These are phyloP conservation scores for Theileria equi DNA, from an alignment of 169 alveolate species.

Conservation along the genomic window DNA sequence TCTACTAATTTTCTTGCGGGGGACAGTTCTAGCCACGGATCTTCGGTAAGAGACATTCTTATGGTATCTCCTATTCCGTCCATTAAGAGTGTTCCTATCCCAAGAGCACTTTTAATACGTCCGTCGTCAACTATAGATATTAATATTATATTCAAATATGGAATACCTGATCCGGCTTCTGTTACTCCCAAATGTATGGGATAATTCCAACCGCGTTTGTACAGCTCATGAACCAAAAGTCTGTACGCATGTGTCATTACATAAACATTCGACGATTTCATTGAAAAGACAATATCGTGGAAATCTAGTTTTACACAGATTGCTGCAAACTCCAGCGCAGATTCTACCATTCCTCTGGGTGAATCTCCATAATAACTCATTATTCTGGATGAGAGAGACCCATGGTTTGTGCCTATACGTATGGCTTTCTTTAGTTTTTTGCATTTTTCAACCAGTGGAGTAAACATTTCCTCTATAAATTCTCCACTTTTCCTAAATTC, in stretches of 20 bases:
- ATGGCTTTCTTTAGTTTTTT: constrained; percentile 69
- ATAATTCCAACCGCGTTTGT: constrained; percentile 63
- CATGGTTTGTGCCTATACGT: constrained; percentile 81
- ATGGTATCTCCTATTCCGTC: constrained; percentile 87
- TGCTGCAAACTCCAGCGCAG: constrained; percentile 81
- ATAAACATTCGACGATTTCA: constrained; percentile 78
- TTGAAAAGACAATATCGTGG: constrained; percentile 74
- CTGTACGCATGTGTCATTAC: constrained; percentile 81
- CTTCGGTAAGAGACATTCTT: constrained; percentile 83
- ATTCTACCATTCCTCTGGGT: constrained; percentile 82
- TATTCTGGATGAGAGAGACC: constrained; percentile 76
- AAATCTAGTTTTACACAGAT: constrained; percentile 71
- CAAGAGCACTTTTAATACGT: constrained; percentile 76
- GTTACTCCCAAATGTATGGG: constrained; percentile 86
- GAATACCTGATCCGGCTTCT: constrained; percentile 83
- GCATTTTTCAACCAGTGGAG: constrained; percentile 78
- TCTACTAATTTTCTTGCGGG: constrained; percentile 62
- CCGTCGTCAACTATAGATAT: constrained; percentile 73
- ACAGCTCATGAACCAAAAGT: constrained; percentile 70
- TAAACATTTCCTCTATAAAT: constrained; percentile 55
- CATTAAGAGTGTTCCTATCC: constrained; percentile 80
- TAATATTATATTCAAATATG: neutral
- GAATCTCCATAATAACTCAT: constrained; percentile 81
- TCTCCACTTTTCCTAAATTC: constrained; percentile 70
- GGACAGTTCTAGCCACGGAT: constrained; percentile 79